phyloP scores from a whole-genome alignment of 257 asterid species.

The Lavandula angustifolia region DNA sequence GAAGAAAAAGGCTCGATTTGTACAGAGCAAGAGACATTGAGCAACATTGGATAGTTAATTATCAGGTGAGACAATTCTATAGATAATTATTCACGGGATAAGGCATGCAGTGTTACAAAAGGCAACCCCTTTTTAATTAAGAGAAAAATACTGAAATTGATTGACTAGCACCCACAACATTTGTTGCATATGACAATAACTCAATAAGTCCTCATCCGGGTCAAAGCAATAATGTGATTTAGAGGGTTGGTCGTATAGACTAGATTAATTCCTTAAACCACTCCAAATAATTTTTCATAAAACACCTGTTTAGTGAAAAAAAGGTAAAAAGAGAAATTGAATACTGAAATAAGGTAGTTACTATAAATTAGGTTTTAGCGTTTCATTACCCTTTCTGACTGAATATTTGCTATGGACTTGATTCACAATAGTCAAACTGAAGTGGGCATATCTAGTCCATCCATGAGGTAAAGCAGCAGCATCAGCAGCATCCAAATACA shows the following conservation, averaged over 20 bases:
- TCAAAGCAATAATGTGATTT: neutral
- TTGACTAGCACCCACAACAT: slow-evolving; percentile 1
- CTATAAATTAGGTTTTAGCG: neutral
- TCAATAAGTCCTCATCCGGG: neutral
- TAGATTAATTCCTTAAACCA: slow-evolving; percentile 11
- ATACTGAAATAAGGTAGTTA: slow-evolving; percentile 10
- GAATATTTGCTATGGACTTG: slow-evolving; percentile 46
- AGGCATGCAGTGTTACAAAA: slow-evolving; percentile 7
- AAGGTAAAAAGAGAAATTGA: slow-evolving; percentile 16
- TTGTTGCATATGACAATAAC: neutral
- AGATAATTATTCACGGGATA: neutral
- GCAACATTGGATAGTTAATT: neutral
- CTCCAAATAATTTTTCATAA: slow-evolving; percentile 7
- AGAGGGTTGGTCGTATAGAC: neutral
- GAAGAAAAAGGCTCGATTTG: slow-evolving; percentile 3
- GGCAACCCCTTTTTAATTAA: neutral
- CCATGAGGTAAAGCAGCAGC: slow-evolving; percentile 45
- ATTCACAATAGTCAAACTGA: slow-evolving; percentile 54
- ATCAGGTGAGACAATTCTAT: slow-evolving; percentile 7
- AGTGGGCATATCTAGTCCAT: slow-evolving; percentile 54
- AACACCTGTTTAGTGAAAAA: slow-evolving; percentile 7
- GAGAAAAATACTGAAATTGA: slow-evolving; percentile 2
- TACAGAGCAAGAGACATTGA: neutral
- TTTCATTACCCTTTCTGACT: slow-evolving; percentile 46
- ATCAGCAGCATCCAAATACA: slow-evolving; percentile 60